Base-by-base conservation (phyloP, 306 rosid species). In the Psophocarpus tetragonolobus region DNA sequence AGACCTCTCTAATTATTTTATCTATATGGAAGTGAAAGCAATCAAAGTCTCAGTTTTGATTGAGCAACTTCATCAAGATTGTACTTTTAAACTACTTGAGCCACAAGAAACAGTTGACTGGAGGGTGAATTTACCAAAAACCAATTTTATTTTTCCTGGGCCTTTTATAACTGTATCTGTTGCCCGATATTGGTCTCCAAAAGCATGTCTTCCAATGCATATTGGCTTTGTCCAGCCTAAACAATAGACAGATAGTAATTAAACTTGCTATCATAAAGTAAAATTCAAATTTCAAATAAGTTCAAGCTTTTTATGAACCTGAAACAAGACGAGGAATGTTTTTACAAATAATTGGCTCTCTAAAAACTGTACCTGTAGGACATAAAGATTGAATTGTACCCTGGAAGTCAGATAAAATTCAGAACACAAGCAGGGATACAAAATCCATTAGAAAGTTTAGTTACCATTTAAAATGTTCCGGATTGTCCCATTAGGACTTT, bases 161-260 rank as follows among this genome's bases (percentile, higher is more conserved):
- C 99, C 97, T 73, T 84, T 84, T 57, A 92, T 83, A 58, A 92
- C 89, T 44, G 97, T 56, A 86, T 95, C 99, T 38, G 99, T 92
- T 82, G 99, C 97, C 54, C 89, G 87, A 79, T 95, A 95, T 81
- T 95, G 99, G 80, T 95, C 99, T 64, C 99, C 99, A 61, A 91
- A 95, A 73, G 99, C 97, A 88, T 95, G 99, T 76, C 99, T 91
- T 81, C 99, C 99, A 14, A 95, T 92, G 87, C 99, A 95, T 76
- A 95, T 95, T 15, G 99, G 96, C 86, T 90, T 92, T 4, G 88
- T 90, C 99, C 99, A 95, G 53, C 99, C 99, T 95, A 77, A 66
- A 75, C 30, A 58, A 75, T 42, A 75, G 51, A 18, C 15, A 71
- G 53, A 44, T 36, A 36, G 45, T 23, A 82, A 47, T 71, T 36